Conservation (phyloP, 768 basidiomycete species). For the Mycena amicta region DNA sequence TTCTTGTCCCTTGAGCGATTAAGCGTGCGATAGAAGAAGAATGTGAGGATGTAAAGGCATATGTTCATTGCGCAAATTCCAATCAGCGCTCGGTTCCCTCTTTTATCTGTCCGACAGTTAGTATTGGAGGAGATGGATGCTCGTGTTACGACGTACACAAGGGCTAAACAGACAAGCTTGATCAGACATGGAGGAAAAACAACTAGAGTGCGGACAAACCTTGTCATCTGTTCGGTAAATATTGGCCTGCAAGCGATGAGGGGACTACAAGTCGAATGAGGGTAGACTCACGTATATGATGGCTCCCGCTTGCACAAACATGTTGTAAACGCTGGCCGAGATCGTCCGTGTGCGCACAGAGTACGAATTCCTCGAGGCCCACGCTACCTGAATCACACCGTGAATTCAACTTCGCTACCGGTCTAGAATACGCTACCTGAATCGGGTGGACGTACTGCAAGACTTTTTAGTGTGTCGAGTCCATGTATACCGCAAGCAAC, state of each 20-base stretch:
- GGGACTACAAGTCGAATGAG: neutral
- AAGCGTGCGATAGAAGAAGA: neutral
- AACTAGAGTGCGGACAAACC: too few species aligned
- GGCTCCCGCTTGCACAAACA: constrained; percentile 60
- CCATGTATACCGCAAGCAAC: constrained; percentile 1
- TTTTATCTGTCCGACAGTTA: neutral
- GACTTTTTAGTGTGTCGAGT: neutral
- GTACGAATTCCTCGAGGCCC: constrained; percentile 62
- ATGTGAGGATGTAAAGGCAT: neutral
- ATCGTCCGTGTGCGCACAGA: constrained; percentile 56
- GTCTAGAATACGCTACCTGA: too few species aligned
- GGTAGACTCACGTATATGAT: constrained; percentile 45
- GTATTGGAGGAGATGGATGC: too few species aligned
- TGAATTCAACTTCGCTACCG: too few species aligned
- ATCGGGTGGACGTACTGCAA: constrained; percentile 43
- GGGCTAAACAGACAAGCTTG: neutral
- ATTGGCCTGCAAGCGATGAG: neutral
- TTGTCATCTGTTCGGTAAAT: neutral
- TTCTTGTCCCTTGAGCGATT: neutral
- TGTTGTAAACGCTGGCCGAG: constrained; percentile 60
- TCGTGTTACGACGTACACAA: too few species aligned
- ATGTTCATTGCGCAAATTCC: neutral
- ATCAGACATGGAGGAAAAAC: neutral
- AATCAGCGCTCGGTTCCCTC: neutral
- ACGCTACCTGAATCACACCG: constrained; percentile 57